phyloP scores from a whole-genome alignment of 495 filamentous ascomycete species.

The Xylaria cubensis region DNA sequence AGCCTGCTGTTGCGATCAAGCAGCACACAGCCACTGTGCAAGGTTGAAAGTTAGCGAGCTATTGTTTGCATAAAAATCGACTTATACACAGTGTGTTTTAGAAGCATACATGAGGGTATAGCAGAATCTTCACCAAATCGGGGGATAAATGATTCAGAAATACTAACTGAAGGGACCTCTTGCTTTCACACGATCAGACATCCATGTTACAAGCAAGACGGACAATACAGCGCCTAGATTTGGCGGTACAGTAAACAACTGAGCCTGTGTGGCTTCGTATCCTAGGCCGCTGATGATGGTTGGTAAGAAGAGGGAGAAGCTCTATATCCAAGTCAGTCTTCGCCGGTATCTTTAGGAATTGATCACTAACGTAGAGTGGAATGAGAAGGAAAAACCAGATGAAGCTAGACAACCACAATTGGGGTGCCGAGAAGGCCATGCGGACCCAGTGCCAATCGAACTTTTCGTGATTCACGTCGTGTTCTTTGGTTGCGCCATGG shows the following conservation, averaged over 20 bases:
- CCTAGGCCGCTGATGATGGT: conserved; percentile 63
- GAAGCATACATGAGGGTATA: too few relatives aligned
- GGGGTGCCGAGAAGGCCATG: conserved; percentile 50
- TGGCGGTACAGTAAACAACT: conserved; percentile 51
- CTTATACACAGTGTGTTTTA: too few relatives aligned
- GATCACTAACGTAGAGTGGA: conserved; percentile 41
- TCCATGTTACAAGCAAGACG: not conserved
- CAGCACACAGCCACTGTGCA: not conserved
- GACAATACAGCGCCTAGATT: not conserved
- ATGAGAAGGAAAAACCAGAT: conserved; percentile 53
- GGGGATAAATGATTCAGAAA: too few relatives aligned
- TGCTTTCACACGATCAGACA: not conserved
- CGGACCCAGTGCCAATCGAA: conserved; percentile 52
- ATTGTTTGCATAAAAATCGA: too few relatives aligned
- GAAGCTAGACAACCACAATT: conserved; percentile 49
- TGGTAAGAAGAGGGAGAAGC: conserved; percentile 49
- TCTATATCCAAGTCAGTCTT: conserved; percentile 20
- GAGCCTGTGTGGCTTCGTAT: conserved; percentile 58
- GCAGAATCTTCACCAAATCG: too few relatives aligned
- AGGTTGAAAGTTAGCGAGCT: too few relatives aligned
- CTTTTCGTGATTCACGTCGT: conserved; percentile 50
- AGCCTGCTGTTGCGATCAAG: conserved; percentile 55
- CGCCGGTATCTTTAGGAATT: not conserved
- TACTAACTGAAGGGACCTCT: not conserved
- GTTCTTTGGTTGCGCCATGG: conserved; percentile 43